Base-by-base conservation (phyloP, 495 filamentous ascomycete species). In the Talaromyces trachyspermus region DNA sequence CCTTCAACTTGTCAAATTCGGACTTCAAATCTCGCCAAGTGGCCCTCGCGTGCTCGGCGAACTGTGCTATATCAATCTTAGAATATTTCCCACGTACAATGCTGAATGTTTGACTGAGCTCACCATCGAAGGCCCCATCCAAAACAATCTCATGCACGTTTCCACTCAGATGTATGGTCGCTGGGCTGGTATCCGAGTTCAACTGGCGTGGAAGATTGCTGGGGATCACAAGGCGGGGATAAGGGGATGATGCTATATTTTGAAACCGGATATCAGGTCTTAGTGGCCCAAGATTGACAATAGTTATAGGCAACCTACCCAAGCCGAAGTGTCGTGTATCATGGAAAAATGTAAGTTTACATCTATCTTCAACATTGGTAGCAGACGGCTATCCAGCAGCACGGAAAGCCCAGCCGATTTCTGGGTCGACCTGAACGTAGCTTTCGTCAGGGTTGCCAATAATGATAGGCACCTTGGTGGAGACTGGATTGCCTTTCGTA, bases 261-360 rank as follows among this genome's bases (percentile, higher is more conserved):
- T n/a, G n/a, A n/a, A n/a, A n/a, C n/a, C n/a, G n/a, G n/a, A n/a
- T n/a, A n/a, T n/a, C n/a, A n/a, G n/a, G n/a, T n/a, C n/a, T n/a
- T n/a, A n/a, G n/a, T n/a, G n/a, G n/a, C n/a, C n/a, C n/a, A n/a
- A n/a, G n/a, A n/a, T n/a, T n/a, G n/a, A n/a, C n/a, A n/a, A n/a
- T n/a, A n/a, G 48, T 43, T 51, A 40, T 49, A 22, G 56, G 42
- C 14, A 37, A 50, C 55, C 38, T 48, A 61, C 62, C 52, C 54
- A 55, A 51, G 9, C 59, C 57, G 49, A 67, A 65, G 35, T 61
- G 52, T 53, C 57, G 49, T 12, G 58, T 61, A 48, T 60, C 55
- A 39, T 63, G 62, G 40, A 58, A 64, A 50, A 63, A 65, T 32
- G 52, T 60, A 47, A 67, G 54, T 51, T 61, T 59, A 54, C 54